Base-by-base conservation (phyloP, 2,329 filamentous ascomycete species). In the Dothideomycetes sp. region DNA sequence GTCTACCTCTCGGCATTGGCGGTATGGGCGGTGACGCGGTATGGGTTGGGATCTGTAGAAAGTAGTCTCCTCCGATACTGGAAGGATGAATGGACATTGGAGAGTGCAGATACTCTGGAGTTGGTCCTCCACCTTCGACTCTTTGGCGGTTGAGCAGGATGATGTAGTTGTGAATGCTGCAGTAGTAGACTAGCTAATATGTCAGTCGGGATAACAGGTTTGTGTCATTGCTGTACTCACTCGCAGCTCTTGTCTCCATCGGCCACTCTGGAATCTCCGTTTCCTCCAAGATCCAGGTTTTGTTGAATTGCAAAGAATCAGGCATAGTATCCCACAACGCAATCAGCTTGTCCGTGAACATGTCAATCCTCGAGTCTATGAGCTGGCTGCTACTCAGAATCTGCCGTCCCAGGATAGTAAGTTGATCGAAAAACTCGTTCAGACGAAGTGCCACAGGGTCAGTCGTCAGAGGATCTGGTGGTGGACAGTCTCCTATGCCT, bases 81-180 rank as follows among this genome's bases (percentile, higher is more conserved):
- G 25, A 36, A 9, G 38, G 39, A n/a, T 16, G 29, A 5, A 9
- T 15, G 24, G 15, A 15, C 4, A 31, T 38, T 17, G 32, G 36
- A 9, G 24, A 23, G 11, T 36, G 32, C 24, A 19, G 40, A 18
- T 19, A 29, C 9, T 25, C 28, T 19, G 31, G 43, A 5, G 15
- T 25, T 9, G 16, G 33, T 17, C 24, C 15, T 8, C 3, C 52
- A 47, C 36, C 48, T 38, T 63, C 59, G 22, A 59, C 46, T 17
- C 67, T 60, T 46, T 70, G 67, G 4, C 67, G 64, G 46, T 70
- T 70, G 19, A 71, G 57, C 1, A 70, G 56, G 15, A 70, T 61
- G 7, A 71, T 53, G 49, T 69, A 68, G 10, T 63, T 69, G 36
- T 70, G 67, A 6, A 64, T 63, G 45, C 69, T 69, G 44, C 61